Evolutionary conservation across 2,329 filamentous ascomycete genomes (phyloP).

Genomic region (Kalaharituber pfeilii): DNA sequence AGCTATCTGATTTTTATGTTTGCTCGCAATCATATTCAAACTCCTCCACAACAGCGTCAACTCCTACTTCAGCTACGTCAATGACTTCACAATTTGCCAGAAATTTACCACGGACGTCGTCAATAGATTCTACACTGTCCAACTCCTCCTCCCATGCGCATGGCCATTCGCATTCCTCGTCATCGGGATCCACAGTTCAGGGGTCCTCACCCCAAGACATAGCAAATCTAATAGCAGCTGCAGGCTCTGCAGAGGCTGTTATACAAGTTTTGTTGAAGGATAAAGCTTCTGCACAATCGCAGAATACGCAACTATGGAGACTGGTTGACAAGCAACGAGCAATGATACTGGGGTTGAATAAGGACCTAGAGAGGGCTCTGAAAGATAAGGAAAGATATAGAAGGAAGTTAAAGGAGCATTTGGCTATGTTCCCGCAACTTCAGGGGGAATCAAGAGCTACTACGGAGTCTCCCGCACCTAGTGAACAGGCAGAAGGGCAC

Average conservation of each 20-base stretch:
- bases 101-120: conserved; percentile 52
- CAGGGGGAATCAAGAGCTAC: conserved; percentile 16
- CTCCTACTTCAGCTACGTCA: conserved; percentile 14
- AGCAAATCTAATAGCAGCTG: conserved; percentile 58
- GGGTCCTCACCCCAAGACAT: conserved; percentile 55
- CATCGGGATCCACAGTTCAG: conserved; percentile 25
- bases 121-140: conserved; percentile 86
- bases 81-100: conserved; percentile 16
- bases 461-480: conserved; percentile 23
- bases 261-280: conserved; percentile 80
- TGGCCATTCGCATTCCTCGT: conserved; percentile 2
- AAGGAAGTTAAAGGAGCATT: conserved; percentile 67
- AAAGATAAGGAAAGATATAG: conserved; percentile 93
- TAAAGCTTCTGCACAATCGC: conserved; percentile 71
- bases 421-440: conserved; percentile 32
- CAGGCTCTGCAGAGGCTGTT: conserved; percentile 75
- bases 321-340: conserved; percentile 89
- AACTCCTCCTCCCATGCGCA: conserved; percentile 46
- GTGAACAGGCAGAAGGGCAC: conserved; percentile 21
- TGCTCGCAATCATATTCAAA: background rate
- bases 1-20: conserved; percentile 14
- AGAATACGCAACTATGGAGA: conserved; percentile 87
- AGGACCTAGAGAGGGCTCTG: conserved; percentile 73
- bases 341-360: conserved; percentile 86
- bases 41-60: conserved; percentile 12